Evolutionary conservation across 495 filamentous ascomycete species (phyloP).

Genomic region (Hypoxylon lienhwacheense): DNA sequence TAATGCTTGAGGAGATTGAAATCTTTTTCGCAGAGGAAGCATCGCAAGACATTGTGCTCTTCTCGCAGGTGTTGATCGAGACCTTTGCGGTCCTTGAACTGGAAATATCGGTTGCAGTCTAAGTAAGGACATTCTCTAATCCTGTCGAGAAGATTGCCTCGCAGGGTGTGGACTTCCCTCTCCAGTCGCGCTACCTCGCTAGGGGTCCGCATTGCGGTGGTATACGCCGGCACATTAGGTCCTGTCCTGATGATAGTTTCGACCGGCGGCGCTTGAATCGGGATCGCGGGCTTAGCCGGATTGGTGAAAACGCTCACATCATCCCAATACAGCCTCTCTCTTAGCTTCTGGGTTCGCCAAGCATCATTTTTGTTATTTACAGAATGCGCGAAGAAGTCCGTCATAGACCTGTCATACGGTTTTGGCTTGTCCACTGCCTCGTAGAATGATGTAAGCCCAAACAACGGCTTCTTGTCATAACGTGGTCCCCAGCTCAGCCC

Average conservation of each 20-base stretch:
- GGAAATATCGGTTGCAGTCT: constrained; percentile 36
- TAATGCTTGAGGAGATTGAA: constrained; percentile 26
- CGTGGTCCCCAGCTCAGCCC: constrained; percentile 21
- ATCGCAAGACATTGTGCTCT: constrained; percentile 29
- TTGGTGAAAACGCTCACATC: constrained; percentile 31
- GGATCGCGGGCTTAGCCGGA: constrained; percentile 37
- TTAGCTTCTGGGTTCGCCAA: constrained; percentile 3
- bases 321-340: constrained; percentile 24
- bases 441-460: background rate
- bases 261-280: constrained; percentile 41
- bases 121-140: constrained; percentile 40
- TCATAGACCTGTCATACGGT: background rate
- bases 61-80: constrained; percentile 31
- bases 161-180: constrained; percentile 37
- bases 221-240: constrained; percentile 38
- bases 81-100: constrained; percentile 20
- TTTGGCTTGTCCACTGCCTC: background rate
- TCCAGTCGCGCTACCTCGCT: constrained; percentile 43
- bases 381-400: constrained; percentile 10
- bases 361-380: constrained; percentile 6
- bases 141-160: constrained; percentile 40
- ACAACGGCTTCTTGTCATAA: background rate
- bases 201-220: constrained; percentile 45
- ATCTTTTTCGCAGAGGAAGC: constrained; percentile 33
- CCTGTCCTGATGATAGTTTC: constrained; percentile 41